Conservation (phyloP, 805 yeast genomes). For the Metschnikowia anglica region DNA sequence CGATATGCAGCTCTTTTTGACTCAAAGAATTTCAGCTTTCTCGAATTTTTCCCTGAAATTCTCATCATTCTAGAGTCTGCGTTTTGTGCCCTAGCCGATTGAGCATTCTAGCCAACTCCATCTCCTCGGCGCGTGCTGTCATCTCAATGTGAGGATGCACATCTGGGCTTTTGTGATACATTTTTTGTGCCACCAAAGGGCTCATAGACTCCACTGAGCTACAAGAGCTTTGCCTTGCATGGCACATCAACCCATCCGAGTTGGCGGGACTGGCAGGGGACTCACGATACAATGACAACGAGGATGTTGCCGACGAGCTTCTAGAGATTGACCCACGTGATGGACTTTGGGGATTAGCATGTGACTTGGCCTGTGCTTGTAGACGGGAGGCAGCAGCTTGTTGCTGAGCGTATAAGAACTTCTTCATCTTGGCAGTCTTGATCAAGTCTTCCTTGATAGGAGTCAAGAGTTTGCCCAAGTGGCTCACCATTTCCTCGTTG, state of each 20-base stretch:
- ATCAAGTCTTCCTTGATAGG: slow-evolving; percentile 48
- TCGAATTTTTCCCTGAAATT: neutral
- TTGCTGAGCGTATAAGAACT: slow-evolving; percentile 29
- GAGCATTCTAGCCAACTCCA: slow-evolving; percentile 18
- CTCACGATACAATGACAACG: slow-evolving; percentile 18
- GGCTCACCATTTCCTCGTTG: slow-evolving; percentile 43
- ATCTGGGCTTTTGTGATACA: neutral
- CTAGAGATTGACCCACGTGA: slow-evolving; percentile 15
- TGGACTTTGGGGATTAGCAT: neutral
- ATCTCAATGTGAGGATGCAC: slow-evolving; percentile 19
- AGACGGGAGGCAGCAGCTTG: slow-evolving; percentile 17
- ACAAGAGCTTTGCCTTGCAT: slow-evolving; percentile 26
- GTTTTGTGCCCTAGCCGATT: slow-evolving; percentile 12
- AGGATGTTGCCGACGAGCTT: slow-evolving; percentile 18
- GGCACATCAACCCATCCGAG: slow-evolving; percentile 13
- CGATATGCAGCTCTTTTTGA: neutral
- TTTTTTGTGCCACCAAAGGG: slow-evolving; percentile 10
- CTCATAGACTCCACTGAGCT: slow-evolving; percentile 20
- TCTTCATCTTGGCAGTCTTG: slow-evolving; percentile 34
- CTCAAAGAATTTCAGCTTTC: neutral
- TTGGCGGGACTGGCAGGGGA: slow-evolving; percentile 9
- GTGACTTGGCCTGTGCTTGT: slow-evolving; percentile 5
- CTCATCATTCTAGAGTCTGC: neutral
- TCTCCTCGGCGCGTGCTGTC: slow-evolving; percentile 19
- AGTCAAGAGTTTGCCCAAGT: slow-evolving; percentile 47